Base-by-base conservation (phyloP, 208 protist species). In the Acanthamoeba triangularis region DNA sequence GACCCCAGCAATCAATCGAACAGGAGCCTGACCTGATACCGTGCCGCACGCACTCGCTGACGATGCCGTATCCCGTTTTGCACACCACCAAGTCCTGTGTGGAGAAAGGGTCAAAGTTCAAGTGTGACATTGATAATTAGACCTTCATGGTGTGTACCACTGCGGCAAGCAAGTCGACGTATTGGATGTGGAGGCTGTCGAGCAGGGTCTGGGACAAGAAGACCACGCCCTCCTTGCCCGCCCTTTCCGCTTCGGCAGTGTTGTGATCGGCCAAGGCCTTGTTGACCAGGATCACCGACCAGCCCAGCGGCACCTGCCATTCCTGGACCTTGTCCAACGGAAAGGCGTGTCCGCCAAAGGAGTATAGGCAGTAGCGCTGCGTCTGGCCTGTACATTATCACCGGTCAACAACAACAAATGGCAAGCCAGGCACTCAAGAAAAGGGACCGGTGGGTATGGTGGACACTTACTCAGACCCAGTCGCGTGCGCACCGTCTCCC, bases 231-330 rank as follows among this genome's bases (percentile, higher is more conserved):
- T 82, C 74, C 74, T 82, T 82, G 33, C 74, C 74, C 16, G 20
- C 25, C 74, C 54, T 82, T 28, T 44, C 41, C 25, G 30, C 37
- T 10, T 49, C 74, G 16, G 7, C 74, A 18, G 44, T 82, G 44
- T 52, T 52, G 44, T 82, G 74, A 35, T 82, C 74, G 74, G 74
- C 74, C 74, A 82, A 37, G 25, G 37, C 74, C 74, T 82, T 82
- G 41, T 49, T 52, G 35, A 82, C 74, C 23, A 82, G 33, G 7
- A 82, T 20, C 33, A 82, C 74, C 6, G 35, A 82, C 74, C 74
- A 82, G 5, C 37, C 74, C 44, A n/a, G 18, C 7, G 74, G 74
- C 33, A 82, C 74, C 74, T 82, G 18, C 74, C 74, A 82, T 35
- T 82, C 41, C 20, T 82, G 30, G 8, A 82, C 44, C 74, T 82